phyloP scores from a whole-genome alignment of 2,329 filamentous ascomycete species.

The Shiraia bambusicola region DNA sequence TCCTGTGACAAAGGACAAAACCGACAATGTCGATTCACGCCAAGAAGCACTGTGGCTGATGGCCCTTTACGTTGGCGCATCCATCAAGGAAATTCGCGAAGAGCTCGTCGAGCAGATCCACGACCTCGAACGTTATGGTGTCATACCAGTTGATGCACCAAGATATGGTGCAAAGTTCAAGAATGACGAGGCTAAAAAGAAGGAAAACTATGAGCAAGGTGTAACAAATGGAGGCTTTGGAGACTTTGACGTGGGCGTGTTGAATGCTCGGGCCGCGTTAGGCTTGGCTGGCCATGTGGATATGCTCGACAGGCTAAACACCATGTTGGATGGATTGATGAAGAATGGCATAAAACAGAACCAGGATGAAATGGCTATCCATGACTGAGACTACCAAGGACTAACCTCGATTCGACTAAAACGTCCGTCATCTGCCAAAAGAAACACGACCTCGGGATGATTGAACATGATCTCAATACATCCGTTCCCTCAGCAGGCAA shows the following conservation, averaged over 20 bases:
- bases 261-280: conserved; percentile 82
- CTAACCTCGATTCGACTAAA: background rate
- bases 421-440: background rate
- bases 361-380: conserved; percentile 22
- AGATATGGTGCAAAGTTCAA: conserved; percentile 12
- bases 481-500: no score
- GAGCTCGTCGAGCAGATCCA: conserved; percentile 33
- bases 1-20: conserved; percentile 26
- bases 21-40: conserved; percentile 46
- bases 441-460: no score
- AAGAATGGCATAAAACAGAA: conserved; percentile 13
- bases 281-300: conserved; percentile 83
- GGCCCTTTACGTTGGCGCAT: conserved; percentile 71
- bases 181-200: conserved; percentile 11
- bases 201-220: conserved; percentile 23
- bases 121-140: conserved; percentile 33
- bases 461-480: no score
- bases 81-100: conserved; percentile 57
- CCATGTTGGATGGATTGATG: conserved; percentile 51
- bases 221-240: conserved; percentile 52
- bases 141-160: conserved; percentile 34
- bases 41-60: conserved; percentile 43
- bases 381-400: conserved; percentile 15
- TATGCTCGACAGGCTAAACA: conserved; percentile 66
- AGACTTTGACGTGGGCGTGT: conserved; percentile 77